Base-by-base conservation (phyloP, 352 stramenopile genomes). In the Globisporangium polare region DNA sequence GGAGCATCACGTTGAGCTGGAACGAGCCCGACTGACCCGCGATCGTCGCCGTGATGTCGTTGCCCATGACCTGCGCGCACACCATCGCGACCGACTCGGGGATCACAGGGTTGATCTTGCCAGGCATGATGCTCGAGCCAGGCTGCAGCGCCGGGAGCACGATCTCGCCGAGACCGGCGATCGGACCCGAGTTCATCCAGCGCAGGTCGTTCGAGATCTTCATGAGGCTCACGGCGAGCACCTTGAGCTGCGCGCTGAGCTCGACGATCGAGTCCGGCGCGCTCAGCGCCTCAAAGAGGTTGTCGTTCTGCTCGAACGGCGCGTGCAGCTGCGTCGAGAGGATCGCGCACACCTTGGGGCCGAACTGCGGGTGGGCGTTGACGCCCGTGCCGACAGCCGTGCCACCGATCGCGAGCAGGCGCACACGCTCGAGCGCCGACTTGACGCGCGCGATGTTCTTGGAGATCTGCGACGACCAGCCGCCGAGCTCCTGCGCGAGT, bases 141-240 rank as follows among this genome's bases (percentile, higher is more conserved):
- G 95, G 95, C 75, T 98, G 93, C 53, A 98, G 95, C 22, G 83
- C 90, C 12, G 94, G 94, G 6, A 97, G 74, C 59, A 75, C 77
- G 31, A 97, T 81, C 73, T 99, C 96, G 20, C 94, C 92, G 4
- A 99, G 69, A 24, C 96, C 96, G 55, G 92, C 97, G 59, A 96
- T 80, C 26, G 96, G 96, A 18, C 96, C 96, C 56, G 80, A 96
- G 49, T 89, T 94, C 59, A 98, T 81, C 39, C 97, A 82, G 39
- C 95, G 80, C 41, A 98, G 63, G 68, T 98, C 93, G 65, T 98
- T 98, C 4, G 93, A 92, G 76, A 99, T 97, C 74, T 99, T 98
- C 72, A 97, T 98, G 54, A 99, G 68, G 66, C 79, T 89, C 35
- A 74, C 82, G 2, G 94, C 93, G 18, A 97, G 77, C 5, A 86